A percentile compares a stretch with the other conserved stretches of the same genome.
These are phyloP conservation scores for Pseudogymnoascus sp. DNA, from an alignment of 2,329 filamentous ascomycete genomes.

Conservation along the genomic window DNA sequence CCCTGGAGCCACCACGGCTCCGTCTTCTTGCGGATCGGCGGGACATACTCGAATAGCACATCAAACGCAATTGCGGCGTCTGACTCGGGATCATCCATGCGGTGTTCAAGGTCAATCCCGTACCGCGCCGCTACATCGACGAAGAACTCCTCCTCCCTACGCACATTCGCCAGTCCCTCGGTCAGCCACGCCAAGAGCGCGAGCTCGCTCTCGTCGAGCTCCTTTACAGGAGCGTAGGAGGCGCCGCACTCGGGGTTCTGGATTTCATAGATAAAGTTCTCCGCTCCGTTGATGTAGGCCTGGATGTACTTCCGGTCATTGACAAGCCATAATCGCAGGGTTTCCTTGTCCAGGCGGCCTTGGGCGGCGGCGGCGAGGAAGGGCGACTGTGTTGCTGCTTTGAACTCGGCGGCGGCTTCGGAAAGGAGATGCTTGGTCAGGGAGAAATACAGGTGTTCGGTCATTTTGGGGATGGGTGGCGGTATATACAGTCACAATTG, in stretches of 20 bases:
- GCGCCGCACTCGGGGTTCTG: slow-evolving; percentile 35
- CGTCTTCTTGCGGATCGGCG: background rate
- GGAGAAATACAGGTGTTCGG: slow-evolving; percentile 25
- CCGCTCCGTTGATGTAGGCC: slow-evolving; percentile 59
- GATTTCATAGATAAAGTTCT: slow-evolving; percentile 54
- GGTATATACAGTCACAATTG: background rate
- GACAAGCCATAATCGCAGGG: slow-evolving; percentile 58
- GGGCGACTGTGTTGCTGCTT: slow-evolving; percentile 52
- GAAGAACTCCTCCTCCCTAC: slow-evolving; percentile 60
- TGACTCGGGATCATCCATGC: slow-evolving; percentile 17
- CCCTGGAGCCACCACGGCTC: slow-evolving; percentile 44
- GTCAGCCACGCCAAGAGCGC: slow-evolving; percentile 54
- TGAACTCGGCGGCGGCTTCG: slow-evolving; percentile 36
- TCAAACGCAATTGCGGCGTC: slow-evolving; percentile 34
- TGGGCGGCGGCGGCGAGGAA: slow-evolving; percentile 59
- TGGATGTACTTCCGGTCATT: slow-evolving; percentile 66
- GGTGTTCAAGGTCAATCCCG: slow-evolving; percentile 38
- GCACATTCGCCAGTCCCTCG: slow-evolving; percentile 56
- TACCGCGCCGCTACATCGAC: slow-evolving; percentile 54
- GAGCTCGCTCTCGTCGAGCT: slow-evolving; percentile 38
- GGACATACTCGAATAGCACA: slow-evolving; percentile 45
- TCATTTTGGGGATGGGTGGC: background rate
- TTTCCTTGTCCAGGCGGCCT: slow-evolving; percentile 48
- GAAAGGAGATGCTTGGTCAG: slow-evolving; percentile 51
- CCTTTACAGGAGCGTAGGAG: slow-evolving; percentile 23